Evolutionary conservation across 2,329 filamentous ascomycete species (phyloP), one percentile per base, ranked within the genome.

Genomic region (Talaromyces sp.): DNA sequence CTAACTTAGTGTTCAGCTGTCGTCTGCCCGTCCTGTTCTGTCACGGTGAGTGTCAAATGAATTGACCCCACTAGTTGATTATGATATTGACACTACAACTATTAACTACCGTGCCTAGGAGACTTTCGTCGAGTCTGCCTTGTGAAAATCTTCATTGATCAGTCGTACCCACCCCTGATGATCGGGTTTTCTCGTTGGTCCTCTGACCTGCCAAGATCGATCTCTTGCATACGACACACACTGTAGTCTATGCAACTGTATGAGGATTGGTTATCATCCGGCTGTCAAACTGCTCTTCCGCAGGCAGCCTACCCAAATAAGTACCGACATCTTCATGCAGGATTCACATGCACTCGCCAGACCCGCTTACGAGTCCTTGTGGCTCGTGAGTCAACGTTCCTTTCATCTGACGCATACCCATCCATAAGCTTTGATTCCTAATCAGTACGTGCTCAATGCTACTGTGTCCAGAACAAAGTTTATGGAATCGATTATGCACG

Each of bases 1-100:
- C 49, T 62, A 45, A 63, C 47, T 34, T 36, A 22, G 27, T 63
- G 25, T 63, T 63, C 61, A 63, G 61, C 61, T 63, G 34, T 54
- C 22, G 22, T 45, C 47, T 56, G 61, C 34, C 60, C 31, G 40
- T 38, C 59, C 22, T 10, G 53, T 25, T 10, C 19, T 56, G 10
- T 56, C 29, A 56, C 53, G 15, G 29, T 22, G 15, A 36, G n/a
- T 56, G 29, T 34, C 29, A 34, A 34, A 3, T 25, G 17, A 13
- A 49, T n/a, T 53, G n/a, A 56, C 53, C 29, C 53, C 29, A 56
- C 53, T 56, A 36, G 29, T 36, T 38, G 29, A 54, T 54, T 31
- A 56, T 36, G 53, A 38, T 38, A 36, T 17, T n/a, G 25, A 51
- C 13, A 10, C 47, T 7, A 27, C n/a, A n/a, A n/a, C n/a, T n/a